These are phyloP conservation scores for Colletotrichum orchidophilum DNA, from an alignment of 2,329 filamentous ascomycete species.

Conservation along the genomic window DNA sequence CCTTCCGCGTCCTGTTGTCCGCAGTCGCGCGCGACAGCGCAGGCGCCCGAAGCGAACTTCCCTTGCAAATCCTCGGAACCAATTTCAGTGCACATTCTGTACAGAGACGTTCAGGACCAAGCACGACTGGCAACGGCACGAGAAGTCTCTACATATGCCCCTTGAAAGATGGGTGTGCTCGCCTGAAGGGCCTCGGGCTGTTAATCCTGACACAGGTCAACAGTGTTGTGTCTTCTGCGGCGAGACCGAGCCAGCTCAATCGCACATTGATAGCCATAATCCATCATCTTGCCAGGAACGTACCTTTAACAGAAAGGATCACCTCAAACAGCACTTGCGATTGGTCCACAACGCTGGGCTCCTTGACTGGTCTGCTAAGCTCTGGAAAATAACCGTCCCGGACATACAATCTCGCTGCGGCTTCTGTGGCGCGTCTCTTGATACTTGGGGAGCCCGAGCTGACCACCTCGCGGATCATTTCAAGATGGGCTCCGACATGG, in stretches of 20 bases:
- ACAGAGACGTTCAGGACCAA: conserved; percentile 55
- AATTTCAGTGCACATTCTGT: conserved; percentile 55
- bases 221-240: conserved; percentile 51
- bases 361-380: not conserved
- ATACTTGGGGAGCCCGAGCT: conserved; percentile 44
- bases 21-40: conserved; percentile 26
- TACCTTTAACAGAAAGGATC: conserved; percentile 55
- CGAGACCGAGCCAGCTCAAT: conserved; percentile 39
- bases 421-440: conserved; percentile 47
- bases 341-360: conserved; percentile 9
- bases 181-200: conserved; percentile 38
- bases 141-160: conserved; percentile 56
- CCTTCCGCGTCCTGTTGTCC: conserved; percentile 7
- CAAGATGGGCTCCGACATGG: conserved; percentile 48
- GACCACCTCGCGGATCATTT: conserved; percentile 52
- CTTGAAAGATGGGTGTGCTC: conserved; percentile 57
- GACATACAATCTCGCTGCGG: conserved; percentile 44
- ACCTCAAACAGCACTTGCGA: conserved; percentile 51
- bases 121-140: conserved; percentile 60
- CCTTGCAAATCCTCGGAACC: conserved; percentile 10
- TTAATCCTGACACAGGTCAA: conserved; percentile 40
- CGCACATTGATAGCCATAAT: conserved; percentile 50
- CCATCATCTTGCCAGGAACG: conserved; percentile 57
- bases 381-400: not conserved
- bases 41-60: conserved; percentile 18